phyloP scores from a whole-genome alignment of 768 basidiomycete species.

The Phlebiopsis gigantea region DNA sequence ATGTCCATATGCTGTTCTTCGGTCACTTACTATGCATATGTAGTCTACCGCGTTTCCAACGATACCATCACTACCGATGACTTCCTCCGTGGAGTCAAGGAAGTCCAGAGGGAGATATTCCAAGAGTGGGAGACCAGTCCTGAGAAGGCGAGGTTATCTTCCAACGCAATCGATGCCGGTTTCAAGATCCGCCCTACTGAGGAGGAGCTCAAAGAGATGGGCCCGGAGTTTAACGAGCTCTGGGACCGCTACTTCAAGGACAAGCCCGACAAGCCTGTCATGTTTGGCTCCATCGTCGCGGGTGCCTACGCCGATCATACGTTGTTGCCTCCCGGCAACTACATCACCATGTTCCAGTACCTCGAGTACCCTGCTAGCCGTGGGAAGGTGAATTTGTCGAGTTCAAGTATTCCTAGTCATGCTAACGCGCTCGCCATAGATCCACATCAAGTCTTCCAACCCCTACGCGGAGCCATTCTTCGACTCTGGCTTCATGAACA shows the following conservation, averaged over 20 bases:
- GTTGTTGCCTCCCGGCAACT: slow-evolving; percentile 66
- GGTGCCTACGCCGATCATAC: slow-evolving; percentile 70
- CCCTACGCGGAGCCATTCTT: slow-evolving; percentile 62
- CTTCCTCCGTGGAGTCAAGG: slow-evolving; percentile 64
- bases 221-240: slow-evolving; percentile 67
- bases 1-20: neutral
- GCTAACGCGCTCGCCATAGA: slow-evolving; percentile 28
- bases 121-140: slow-evolving; percentile 62
- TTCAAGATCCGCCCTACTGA: slow-evolving; percentile 74
- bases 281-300: slow-evolving; percentile 68
- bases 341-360: slow-evolving; percentile 73
- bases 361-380: slow-evolving; percentile 72
- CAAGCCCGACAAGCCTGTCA: slow-evolving; percentile 76
- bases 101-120: slow-evolving; percentile 53
- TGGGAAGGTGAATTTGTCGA: slow-evolving; percentile 44
- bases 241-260: slow-evolving; percentile 73
- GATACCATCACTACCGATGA: slow-evolving; percentile 60
- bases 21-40: slow-evolving; percentile 1
- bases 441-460: slow-evolving; percentile 55
- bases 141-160: slow-evolving; percentile 62
- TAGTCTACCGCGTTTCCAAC: slow-evolving; percentile 64
- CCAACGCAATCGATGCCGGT: slow-evolving; percentile 70
- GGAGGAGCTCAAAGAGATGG: slow-evolving; percentile 70
- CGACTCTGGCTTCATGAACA: slow-evolving; percentile 75
- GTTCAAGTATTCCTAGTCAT: neutral